Base-by-base conservation (phyloP, 345 rosid species). In the Salix koriyanagi region DNA sequence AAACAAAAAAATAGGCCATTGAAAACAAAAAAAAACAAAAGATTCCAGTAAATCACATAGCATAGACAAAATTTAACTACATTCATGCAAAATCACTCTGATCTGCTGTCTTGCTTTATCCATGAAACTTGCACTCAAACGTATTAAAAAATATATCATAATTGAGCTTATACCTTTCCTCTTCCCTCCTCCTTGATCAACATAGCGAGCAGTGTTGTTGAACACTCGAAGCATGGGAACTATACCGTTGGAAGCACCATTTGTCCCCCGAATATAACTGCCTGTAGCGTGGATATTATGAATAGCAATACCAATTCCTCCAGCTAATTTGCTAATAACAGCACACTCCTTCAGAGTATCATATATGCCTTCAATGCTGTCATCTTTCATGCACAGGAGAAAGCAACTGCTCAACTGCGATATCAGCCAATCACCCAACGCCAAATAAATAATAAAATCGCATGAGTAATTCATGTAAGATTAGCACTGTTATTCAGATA, bases 291-390 rank as follows among this genome's bases (percentile, higher is more conserved):
- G 89, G 46, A 90, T 89, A 69, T 90, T 94, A 54, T 94, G 97
- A 78, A 90, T 75, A 13, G 98, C 90, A n/a, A 92, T 90, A 73
- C 96, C 98, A 81, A 92, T 85, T 69, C 98, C 97, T 23, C 98
- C 97, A 81, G 93, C 96, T 19, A 90, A 89, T 80, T 94, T 92
- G 84, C 97, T 94, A 71, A 92, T 89, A 75, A 90, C 91, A 81
- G 94, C 97, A 86, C 96, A 94, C 78, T 94, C 94, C 86, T 92
- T 94, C 82, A 94, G 83, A 28, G 96, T 92, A 65, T 94, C 97
- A 75, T 87, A 94, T 61, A 94, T 92, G 73, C 96, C 98, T 70
- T 91, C 97, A 78, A 94, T 94, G 77, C 96, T 94, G 74, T 94
- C 94, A 42, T 92, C 94, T 83, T 94, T 92, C 93, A 94, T 94